A percentile compares a stretch with the other conserved stretches of the same genome.
phyloP scores from a whole-genome alignment of 805 yeast species.

The Wickerhamiella siamensis region DNA sequence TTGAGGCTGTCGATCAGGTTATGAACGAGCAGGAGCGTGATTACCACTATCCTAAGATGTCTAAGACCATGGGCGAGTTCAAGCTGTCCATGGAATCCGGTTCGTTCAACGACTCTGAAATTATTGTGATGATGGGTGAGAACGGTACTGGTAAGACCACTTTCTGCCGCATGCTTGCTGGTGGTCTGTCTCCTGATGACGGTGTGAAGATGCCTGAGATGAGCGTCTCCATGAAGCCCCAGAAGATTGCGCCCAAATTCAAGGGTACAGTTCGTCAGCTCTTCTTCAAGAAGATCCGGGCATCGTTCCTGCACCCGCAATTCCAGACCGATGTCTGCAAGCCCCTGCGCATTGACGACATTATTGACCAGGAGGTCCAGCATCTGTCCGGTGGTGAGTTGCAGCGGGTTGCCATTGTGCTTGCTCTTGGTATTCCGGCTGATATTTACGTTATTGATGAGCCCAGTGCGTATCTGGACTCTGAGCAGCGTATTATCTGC shows the following conservation, averaged over 20 bases:
- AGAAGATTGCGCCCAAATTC: slow-evolving; percentile 97
- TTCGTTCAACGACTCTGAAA: slow-evolving; percentile 90
- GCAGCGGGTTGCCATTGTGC: slow-evolving; percentile 96
- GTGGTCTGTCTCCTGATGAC: slow-evolving; percentile 77
- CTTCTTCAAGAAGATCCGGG: slow-evolving; percentile 91
- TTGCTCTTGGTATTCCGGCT: slow-evolving; percentile 86
- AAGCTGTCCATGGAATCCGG: slow-evolving; percentile 68
- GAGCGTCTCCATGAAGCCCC: slow-evolving; percentile 96
- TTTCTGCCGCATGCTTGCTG: slow-evolving; percentile 88
- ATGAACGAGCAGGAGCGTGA: slow-evolving; percentile 66
- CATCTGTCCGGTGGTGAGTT: slow-evolving; percentile 98
- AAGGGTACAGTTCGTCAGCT: slow-evolving; percentile 97
- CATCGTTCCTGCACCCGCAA: slow-evolving; percentile 87
- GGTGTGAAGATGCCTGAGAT: slow-evolving; percentile 69
- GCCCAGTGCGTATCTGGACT: slow-evolving; percentile 97
- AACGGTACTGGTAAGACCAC: slow-evolving; percentile 99
- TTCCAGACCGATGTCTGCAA: slow-evolving; percentile 96
- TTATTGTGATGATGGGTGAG: slow-evolving; percentile 98
- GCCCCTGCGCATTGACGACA: slow-evolving; percentile 85
- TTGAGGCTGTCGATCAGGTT: slow-evolving; percentile 73
- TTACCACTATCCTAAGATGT: slow-evolving; percentile 66
- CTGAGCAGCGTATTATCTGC: slow-evolving; percentile 98
- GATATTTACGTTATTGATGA: slow-evolving; percentile 96
- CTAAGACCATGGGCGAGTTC: slow-evolving; percentile 94
- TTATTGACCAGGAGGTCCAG: slow-evolving; percentile 95